A percentile compares a stretch with the other conserved stretches of the same genome.
These are phyloP conservation scores for Acmispon strigosus DNA, from an alignment of 306 rosid species.

Conservation along the genomic window DNA sequence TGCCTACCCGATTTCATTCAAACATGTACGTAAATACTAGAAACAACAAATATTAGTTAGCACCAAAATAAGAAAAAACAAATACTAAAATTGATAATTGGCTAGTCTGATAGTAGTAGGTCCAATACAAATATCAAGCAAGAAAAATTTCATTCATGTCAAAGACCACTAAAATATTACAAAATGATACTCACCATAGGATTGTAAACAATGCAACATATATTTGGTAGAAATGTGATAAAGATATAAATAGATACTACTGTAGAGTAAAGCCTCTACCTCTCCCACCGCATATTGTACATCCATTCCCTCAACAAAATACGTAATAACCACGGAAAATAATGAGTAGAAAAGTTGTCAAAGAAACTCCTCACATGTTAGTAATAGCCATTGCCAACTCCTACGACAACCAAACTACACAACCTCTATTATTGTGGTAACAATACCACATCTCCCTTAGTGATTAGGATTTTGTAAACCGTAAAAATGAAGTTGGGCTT, in stretches of 20 bases:
- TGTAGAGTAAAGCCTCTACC: conserved; percentile 35
- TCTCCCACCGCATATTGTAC: conserved; percentile 44
- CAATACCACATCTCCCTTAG: conserved; percentile 28
- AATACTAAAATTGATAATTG: background rate
- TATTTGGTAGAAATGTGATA: conserved; percentile 39
- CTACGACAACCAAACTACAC: conserved; percentile 41
- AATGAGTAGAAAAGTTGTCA: conserved; percentile 21
- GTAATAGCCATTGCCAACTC: conserved; percentile 40
- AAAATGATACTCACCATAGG: conserved; percentile 39
- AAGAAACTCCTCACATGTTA: conserved; percentile 53
- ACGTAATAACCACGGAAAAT: conserved; percentile 21
- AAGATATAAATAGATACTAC: conserved; percentile 35
- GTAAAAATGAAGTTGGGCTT: conserved; percentile 22
- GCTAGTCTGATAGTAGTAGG: background rate
- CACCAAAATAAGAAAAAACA: no score
- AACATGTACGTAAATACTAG: no score
- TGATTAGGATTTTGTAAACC: conserved; percentile 14
- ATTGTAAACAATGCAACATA: conserved; percentile 32
- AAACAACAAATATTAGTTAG: no score
- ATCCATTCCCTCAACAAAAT: conserved; percentile 39
- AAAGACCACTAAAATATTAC: conserved; percentile 43
- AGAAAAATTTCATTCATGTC: conserved; percentile 41
- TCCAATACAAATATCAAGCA: background rate
- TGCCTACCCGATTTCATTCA: no score
- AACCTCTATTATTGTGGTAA: conserved; percentile 40